Percentiles rank a stretch among this genome's conserved stretches.
phyloP scores from a whole-genome alignment of 139 green algal species.

The Closterium sp. region DNA sequence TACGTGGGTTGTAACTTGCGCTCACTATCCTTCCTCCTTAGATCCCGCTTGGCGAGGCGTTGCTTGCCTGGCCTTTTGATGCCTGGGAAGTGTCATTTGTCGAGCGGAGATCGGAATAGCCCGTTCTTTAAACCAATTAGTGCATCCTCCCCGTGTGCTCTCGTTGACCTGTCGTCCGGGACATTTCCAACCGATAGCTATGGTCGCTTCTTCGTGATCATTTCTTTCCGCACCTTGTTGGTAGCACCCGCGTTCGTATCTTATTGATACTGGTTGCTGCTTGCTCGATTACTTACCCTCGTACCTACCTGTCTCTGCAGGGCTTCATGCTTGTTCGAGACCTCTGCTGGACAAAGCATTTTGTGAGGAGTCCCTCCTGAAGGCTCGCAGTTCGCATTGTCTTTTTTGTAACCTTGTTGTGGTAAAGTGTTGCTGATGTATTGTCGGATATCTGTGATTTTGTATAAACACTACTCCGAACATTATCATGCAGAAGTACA shows the following conservation, averaged over 20 bases:
- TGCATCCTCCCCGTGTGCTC: neutral
- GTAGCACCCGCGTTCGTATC: neutral
- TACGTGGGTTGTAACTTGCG: neutral
- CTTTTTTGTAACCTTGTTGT: too few relatives aligned
- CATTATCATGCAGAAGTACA: neutral
- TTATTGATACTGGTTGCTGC: neutral
- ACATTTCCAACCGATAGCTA: neutral
- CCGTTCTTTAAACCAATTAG: neutral
- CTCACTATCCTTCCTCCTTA: neutral
- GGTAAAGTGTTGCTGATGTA: too few relatives aligned
- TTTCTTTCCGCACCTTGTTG: neutral
- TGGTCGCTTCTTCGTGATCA: neutral
- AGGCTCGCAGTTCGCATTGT: too few relatives aligned
- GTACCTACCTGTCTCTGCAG: neutral
- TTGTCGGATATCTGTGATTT: too few relatives aligned
- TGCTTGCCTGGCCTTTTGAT: neutral
- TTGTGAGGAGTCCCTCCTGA: too few relatives aligned
- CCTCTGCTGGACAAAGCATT: too few relatives aligned
- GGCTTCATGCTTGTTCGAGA: too few relatives aligned
- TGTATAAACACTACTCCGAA: neutral
- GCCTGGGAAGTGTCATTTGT: neutral
- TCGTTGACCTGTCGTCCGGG: neutral
- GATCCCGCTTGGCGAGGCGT: neutral
- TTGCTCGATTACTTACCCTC: neutral
- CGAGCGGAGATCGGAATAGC: neutral